Conservation (phyloP, 768 basidiomycete genomes). For the Tricholoma furcatifolium region DNA sequence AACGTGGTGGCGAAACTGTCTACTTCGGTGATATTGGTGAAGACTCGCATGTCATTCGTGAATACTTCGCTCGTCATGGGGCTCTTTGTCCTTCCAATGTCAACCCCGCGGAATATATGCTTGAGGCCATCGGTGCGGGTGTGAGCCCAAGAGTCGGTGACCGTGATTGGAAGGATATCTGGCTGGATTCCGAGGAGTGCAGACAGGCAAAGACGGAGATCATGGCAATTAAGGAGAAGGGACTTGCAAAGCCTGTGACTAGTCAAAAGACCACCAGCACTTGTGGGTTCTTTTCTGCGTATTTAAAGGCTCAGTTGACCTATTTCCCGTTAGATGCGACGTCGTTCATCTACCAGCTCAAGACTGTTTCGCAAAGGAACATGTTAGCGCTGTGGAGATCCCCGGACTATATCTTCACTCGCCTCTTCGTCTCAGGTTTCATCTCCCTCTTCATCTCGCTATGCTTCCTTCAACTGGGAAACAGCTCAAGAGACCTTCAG, state of each 20-base stretch:
- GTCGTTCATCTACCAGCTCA: slow-evolving; percentile 71
- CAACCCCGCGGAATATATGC: slow-evolving; percentile 80
- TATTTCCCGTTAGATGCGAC: slow-evolving; percentile 59
- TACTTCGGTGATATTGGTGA: slow-evolving; percentile 89
- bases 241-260: slow-evolving; percentile 39
- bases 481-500: slow-evolving; percentile 64
- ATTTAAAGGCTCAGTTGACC: background rate
- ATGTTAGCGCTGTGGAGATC: slow-evolving; percentile 77
- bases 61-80: slow-evolving; percentile 77
- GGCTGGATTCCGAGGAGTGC: slow-evolving; percentile 72
- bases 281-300: slow-evolving; percentile 34
- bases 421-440: slow-evolving; percentile 73
- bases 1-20: slow-evolving; percentile 86
- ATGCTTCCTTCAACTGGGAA: slow-evolving; percentile 75
- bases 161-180: slow-evolving; percentile 85
- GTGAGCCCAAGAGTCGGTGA: slow-evolving; percentile 69
- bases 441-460: slow-evolving; percentile 73
- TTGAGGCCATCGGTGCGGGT: slow-evolving; percentile 87
- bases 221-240: slow-evolving; percentile 42
- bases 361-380: slow-evolving; percentile 63
- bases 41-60: slow-evolving; percentile 63
- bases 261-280: slow-evolving; percentile 41
- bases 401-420: slow-evolving; percentile 82
- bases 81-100: slow-evolving; percentile 72
- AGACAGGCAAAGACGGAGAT: slow-evolving; percentile 42